Evolutionary conservation across 1,139 yeast species (phyloP), one percentile per base, ranked within the genome.

Genomic region (Suhomyces taliae): DNA sequence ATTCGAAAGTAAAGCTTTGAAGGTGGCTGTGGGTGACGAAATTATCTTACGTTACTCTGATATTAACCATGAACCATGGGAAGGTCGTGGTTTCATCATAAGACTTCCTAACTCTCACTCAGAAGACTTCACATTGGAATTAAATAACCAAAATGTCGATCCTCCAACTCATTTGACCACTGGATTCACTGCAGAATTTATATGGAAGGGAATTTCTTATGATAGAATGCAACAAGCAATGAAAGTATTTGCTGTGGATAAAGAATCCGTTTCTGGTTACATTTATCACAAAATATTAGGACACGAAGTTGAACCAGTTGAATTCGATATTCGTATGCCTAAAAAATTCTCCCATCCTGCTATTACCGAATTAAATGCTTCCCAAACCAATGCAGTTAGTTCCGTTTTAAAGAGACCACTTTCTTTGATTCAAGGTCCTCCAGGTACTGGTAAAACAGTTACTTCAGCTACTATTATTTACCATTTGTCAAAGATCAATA

Each of bases 371-470:
- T 74, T 91, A 53, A 91, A 91, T 62, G 73, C 73, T 15, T 88
- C 96, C 1, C 98, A 91, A 66, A 77, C 78, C 2, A 81, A 80
- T 58, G 97, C 97, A 0, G 91, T 91, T 27, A 74, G 78, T 47
- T 69, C 81, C 6, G 97, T 87, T 1, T 68, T 91, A 50, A 80
- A 79, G 58, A 75, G 83, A 56, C 97, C 97, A 2, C 72, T 91
- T 39, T 82, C 96, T 7, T 76, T 91, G 58, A 90, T 91, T 54
- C 98, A 91, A 65, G 98, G 98, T 15, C 98, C 98, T n/a, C 98
- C 98, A 2, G 96, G 96, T 51, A 91, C 98, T 0, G 98, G 98
- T 62, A 91, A 91, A 64, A 91, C 98, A 0, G 96, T 90, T 11
- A 90, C 96, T 0, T 89, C 97, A 0, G 95, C 97, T 4, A 85